Conservation (phyloP, 805 yeast species). For the Nakazawaea molendinolei region DNA sequence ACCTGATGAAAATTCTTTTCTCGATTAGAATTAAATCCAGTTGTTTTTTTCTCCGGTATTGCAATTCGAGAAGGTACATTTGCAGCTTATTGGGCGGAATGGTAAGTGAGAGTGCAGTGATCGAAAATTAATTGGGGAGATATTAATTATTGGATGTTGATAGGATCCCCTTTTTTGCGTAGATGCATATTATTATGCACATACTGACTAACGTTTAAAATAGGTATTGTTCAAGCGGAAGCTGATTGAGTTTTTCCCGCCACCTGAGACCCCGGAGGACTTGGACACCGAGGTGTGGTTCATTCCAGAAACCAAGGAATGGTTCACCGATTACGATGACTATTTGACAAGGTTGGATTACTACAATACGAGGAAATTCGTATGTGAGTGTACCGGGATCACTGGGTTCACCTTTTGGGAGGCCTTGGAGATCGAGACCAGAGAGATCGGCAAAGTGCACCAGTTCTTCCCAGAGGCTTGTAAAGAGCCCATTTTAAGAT, state of each 20-base stretch:
- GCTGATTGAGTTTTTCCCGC: constrained; percentile 52
- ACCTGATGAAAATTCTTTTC: too few relatives aligned
- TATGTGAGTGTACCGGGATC: constrained; percentile 93
- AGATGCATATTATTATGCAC: background rate
- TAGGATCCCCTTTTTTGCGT: constrained; percentile 5
- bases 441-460: constrained; percentile 60
- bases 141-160: too few relatives aligned
- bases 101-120: too few relatives aligned
- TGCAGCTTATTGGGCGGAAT: too few relatives aligned
- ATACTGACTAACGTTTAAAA: background rate
- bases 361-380: constrained; percentile 71
- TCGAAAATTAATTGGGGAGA: too few relatives aligned
- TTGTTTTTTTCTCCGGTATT: too few relatives aligned
- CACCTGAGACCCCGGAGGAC: constrained; percentile 52
- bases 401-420: constrained; percentile 87
- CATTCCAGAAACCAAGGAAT: constrained; percentile 82
- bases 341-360: constrained; percentile 69
- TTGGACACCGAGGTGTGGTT: constrained; percentile 64
- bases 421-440: constrained; percentile 72
- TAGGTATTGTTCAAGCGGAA: constrained; percentile 77
- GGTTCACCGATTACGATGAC: constrained; percentile 73
- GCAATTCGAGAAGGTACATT: too few relatives aligned
- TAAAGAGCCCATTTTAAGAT: constrained; percentile 85
- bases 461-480: constrained; percentile 83
- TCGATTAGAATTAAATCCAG: too few relatives aligned